phyloP scores from a whole-genome alignment of 2,329 filamentous ascomycete genomes.

The Aspergillus viridinutans region DNA sequence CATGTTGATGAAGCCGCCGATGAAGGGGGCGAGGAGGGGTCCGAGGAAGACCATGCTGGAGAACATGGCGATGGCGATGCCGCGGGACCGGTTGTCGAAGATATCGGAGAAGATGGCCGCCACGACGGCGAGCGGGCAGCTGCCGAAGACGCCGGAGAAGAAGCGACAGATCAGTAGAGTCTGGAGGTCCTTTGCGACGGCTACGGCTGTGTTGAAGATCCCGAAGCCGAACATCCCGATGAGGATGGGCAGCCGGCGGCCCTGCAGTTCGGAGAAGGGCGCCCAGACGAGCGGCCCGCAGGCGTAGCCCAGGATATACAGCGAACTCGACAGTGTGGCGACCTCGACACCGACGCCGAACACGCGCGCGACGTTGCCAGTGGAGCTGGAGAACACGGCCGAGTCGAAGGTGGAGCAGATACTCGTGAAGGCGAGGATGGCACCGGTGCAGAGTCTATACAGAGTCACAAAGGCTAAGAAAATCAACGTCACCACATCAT shows the following conservation, averaged over 20 bases:
- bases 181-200: constrained; percentile 34
- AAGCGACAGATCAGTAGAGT: constrained; percentile 39
- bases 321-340: constrained; percentile 39
- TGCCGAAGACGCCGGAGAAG: constrained; percentile 43
- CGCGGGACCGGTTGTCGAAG: constrained; percentile 40
- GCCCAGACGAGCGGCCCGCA: constrained; percentile 58
- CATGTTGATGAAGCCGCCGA: constrained; percentile 47
- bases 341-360: constrained; percentile 43
- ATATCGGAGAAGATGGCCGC: constrained; percentile 44
- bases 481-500: background rate
- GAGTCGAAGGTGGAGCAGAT: constrained; percentile 44
- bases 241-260: constrained; percentile 49
- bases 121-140: constrained; percentile 38
- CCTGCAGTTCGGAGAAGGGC: constrained; percentile 56
- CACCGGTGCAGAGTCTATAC: constrained; percentile 28
- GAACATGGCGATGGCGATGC: constrained; percentile 44
- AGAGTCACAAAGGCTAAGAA: constrained; percentile 3
- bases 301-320: constrained; percentile 49
- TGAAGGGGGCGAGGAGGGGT: constrained; percentile 47
- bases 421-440: constrained; percentile 15
- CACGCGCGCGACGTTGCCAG: constrained; percentile 46
- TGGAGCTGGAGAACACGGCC: constrained; percentile 65
- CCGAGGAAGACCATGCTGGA: constrained; percentile 51
- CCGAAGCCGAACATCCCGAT: constrained; percentile 38
- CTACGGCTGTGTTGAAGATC: constrained; percentile 43